These are phyloP conservation scores for Bromus sterilis DNA, from an alignment of 176 grass and related monocot species.

Conservation along the genomic window DNA sequence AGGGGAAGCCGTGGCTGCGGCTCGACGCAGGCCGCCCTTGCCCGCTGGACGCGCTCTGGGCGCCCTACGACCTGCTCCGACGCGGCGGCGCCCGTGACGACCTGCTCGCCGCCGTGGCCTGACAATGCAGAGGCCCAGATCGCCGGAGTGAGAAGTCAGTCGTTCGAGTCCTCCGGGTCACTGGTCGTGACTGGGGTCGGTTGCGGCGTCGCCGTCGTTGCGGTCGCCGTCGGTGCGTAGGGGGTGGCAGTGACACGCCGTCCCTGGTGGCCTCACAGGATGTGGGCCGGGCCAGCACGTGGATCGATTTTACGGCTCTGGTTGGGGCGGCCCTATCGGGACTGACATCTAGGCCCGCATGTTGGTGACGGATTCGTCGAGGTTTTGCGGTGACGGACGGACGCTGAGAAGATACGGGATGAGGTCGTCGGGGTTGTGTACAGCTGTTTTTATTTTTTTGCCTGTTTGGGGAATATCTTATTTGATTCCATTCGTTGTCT, in stretches of 20 bases:
- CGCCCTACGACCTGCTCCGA: slow-evolving; percentile 81
- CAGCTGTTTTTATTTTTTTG: slow-evolving; percentile 31
- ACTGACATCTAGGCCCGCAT: slow-evolving; percentile 12
- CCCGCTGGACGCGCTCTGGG: slow-evolving; percentile 83
- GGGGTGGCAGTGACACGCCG: slow-evolving; percentile 2
- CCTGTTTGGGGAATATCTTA: background rate
- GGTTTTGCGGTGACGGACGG: background rate
- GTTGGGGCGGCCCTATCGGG: slow-evolving; percentile 2
- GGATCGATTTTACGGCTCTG: slow-evolving; percentile 2
- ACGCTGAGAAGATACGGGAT: background rate
- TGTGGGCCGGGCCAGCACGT: background rate
- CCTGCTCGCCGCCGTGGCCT: slow-evolving; percentile 52
- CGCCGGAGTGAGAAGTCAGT: background rate
- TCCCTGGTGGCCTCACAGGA: background rate
- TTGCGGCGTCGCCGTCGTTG: slow-evolving; percentile 18
- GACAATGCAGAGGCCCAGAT: slow-evolving; percentile 33
- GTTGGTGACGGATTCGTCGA: slow-evolving; percentile 15
- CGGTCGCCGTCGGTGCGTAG: slow-evolving; percentile 18
- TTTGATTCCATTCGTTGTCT: slow-evolving; percentile 30
- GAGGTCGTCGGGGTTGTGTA: slow-evolving; percentile 22
- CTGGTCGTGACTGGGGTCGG: background rate
- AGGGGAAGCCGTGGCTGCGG: slow-evolving; percentile 93
- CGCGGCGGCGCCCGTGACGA: slow-evolving; percentile 63
- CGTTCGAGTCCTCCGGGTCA: slow-evolving; percentile 17
- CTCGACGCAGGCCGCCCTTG: slow-evolving; percentile 74